A percentile compares a stretch with the other conserved stretches of the same genome.
These are phyloP conservation scores for Neurospora hispaniola DNA, from an alignment of 495 filamentous ascomycete genomes.

Conservation along the genomic window DNA sequence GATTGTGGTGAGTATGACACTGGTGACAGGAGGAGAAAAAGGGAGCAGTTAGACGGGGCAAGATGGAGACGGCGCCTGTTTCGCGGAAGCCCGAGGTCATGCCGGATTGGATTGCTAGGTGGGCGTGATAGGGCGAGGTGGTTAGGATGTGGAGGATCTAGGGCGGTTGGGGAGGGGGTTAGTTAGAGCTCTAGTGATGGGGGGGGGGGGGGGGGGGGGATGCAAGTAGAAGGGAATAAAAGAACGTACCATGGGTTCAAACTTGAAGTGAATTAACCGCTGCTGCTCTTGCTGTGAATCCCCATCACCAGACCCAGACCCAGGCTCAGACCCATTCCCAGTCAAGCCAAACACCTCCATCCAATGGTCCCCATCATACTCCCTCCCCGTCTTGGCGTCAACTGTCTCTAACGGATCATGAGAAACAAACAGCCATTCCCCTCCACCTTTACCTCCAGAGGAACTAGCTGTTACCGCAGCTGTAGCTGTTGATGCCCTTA, in stretches of 20 bases:
- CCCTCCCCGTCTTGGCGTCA: neutral
- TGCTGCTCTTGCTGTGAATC: constrained; percentile 9
- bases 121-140: constrained; percentile 58
- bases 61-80: constrained; percentile 55
- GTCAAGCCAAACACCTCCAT: constrained; percentile 5
- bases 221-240: neutral
- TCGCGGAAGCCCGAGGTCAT: constrained; percentile 80
- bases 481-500: constrained; percentile 2
- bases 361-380: constrained; percentile 5
- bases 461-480: constrained; percentile 26
- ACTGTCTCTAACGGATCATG: constrained; percentile 54
- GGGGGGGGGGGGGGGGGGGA: too few relatives aligned
- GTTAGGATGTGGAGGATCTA: constrained; percentile 85
- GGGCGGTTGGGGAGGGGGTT: neutral
- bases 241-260: constrained; percentile 76
- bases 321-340: neutral
- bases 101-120: constrained; percentile 59
- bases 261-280: constrained; percentile 78
- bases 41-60: neutral
- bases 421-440: constrained; percentile 77
- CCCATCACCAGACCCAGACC: constrained; percentile 6
- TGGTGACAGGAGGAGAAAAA: neutral
- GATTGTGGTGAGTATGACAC: constrained; percentile 19
- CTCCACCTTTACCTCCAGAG: constrained; percentile 69
- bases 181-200: neutral